phyloP scores from a whole-genome alignment of 1,284 basidiomycete species.

The Lignosus rhinocerotis region DNA sequence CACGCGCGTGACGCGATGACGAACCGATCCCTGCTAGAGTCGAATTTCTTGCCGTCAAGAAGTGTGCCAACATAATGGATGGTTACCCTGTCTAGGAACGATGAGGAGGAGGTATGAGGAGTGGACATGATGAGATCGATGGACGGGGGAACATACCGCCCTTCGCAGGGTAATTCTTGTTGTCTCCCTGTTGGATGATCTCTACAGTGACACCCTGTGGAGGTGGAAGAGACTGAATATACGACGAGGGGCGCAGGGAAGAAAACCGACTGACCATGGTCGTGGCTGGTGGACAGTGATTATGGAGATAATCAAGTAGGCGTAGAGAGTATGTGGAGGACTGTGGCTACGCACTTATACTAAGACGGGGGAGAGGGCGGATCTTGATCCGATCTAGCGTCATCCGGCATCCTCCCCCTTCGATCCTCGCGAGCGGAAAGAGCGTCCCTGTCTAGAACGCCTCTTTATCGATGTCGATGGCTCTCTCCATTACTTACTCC shows the following conservation, averaged over 20 bases:
- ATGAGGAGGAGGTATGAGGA: background rate
- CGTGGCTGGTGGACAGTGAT: conserved; percentile 31
- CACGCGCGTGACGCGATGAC: conserved; percentile 18
- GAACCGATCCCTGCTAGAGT: conserved; percentile 70
- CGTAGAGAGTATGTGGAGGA: conserved; percentile 29
- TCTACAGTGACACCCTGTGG: conserved; percentile 48
- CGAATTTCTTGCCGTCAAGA: conserved; percentile 59
- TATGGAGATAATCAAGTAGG: conserved; percentile 39
- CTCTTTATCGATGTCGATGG: conserved; percentile 26
- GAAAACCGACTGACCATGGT: conserved; percentile 30
- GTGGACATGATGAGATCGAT: conserved; percentile 4
- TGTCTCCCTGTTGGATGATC: conserved; percentile 44
- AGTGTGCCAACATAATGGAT: conserved; percentile 80
- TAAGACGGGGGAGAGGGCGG: conserved; percentile 55
- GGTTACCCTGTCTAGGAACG: conserved; percentile 50
- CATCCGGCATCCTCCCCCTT: conserved; percentile 32
- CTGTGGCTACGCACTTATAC: conserved; percentile 50
- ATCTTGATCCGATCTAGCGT: conserved; percentile 67
- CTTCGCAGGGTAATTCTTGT: conserved; percentile 43
- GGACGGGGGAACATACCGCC: conserved; percentile 42
- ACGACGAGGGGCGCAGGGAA: background rate
- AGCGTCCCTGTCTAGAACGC: conserved; percentile 18
- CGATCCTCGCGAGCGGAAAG: conserved; percentile 21
- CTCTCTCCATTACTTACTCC: background rate
- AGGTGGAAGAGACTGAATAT: conserved; percentile 2